Conservation (phyloP, 2,329 filamentous ascomycete genomes). For the Elsinoe australis region DNA sequence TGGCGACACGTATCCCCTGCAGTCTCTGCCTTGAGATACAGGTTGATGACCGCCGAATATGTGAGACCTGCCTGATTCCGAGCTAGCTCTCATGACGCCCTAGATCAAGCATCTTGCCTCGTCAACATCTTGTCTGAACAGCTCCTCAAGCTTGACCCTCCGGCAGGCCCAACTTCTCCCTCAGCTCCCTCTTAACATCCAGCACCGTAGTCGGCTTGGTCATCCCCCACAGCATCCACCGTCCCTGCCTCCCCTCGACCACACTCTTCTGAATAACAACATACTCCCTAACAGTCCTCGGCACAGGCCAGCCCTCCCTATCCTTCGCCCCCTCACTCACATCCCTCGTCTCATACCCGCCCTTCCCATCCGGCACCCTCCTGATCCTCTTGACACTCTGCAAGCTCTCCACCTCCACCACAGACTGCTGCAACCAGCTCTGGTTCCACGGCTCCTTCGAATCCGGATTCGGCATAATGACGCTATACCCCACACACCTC, state of each 20-base stretch:
- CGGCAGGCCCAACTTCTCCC: conserved; percentile 15
- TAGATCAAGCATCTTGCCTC: neutral
- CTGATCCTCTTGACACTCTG: conserved; percentile 20
- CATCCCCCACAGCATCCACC: conserved; percentile 47
- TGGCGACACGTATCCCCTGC: too few species aligned
- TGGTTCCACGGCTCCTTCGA: conserved; percentile 21
- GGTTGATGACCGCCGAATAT: too few species aligned
- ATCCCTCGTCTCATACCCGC: conserved; percentile 16
- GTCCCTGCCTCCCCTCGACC: conserved; percentile 34
- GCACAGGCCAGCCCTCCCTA: conserved; percentile 24
- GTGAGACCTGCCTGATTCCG: too few species aligned
- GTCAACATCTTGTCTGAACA: neutral
- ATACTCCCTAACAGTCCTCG: conserved; percentile 42
- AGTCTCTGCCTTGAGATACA: too few species aligned
- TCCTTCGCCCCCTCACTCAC: conserved; percentile 32
- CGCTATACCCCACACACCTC: conserved; percentile 25
- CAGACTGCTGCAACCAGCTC: conserved; percentile 20
- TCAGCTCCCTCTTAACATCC: conserved; percentile 28
- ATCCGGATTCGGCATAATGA: conserved; percentile 27
- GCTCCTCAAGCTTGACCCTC: neutral
- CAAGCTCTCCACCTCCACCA: conserved; percentile 20
- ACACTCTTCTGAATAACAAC: conserved; percentile 44
- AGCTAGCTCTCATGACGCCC: neutral
- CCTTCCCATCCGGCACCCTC: conserved; percentile 28
- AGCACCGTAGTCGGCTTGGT: conserved; percentile 37